Percentiles rank a stretch among this genome's conserved stretches.
phyloP scores from a whole-genome alignment of 2,329 filamentous ascomycete species.

The Periconia sp. region DNA sequence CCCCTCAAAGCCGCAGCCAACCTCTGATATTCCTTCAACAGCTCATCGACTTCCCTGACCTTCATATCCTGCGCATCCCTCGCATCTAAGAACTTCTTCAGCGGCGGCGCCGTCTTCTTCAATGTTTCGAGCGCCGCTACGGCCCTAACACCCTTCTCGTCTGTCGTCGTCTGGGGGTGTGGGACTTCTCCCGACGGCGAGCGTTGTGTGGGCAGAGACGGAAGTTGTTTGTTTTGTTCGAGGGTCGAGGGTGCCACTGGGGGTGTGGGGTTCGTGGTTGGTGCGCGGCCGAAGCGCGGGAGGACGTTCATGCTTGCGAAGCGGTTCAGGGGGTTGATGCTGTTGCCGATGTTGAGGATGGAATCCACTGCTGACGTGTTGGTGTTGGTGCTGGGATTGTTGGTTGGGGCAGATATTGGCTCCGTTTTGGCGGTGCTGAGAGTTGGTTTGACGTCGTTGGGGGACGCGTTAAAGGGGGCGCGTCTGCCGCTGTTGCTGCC shows the following conservation, averaged over 20 bases:
- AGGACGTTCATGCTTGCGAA: constrained; percentile 74
- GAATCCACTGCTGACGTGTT: constrained; percentile 72
- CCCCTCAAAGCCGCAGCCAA: constrained; percentile 48
- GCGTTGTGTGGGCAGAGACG: constrained; percentile 22
- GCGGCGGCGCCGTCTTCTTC: constrained; percentile 49
- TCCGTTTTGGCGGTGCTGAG: constrained; percentile 28
- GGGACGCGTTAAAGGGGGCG: constrained; percentile 46
- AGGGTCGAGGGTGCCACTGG: constrained; percentile 42
- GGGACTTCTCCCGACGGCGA: constrained; percentile 23
- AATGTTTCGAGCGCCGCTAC: constrained; percentile 48
- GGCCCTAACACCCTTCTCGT: constrained; percentile 44
- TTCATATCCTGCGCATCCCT: constrained; percentile 49
- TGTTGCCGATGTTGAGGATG: constrained; percentile 77
- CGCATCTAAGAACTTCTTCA: constrained; percentile 51
- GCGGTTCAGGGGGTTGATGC: constrained; percentile 79
- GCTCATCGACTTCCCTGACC: constrained; percentile 52
- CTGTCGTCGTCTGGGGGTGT: constrained; percentile 6
- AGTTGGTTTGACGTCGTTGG: constrained; percentile 25
- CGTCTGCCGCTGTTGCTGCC: constrained; percentile 64
- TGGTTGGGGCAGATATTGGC: constrained; percentile 15
- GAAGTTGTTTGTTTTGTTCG: constrained; percentile 34
- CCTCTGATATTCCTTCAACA: constrained; percentile 47
- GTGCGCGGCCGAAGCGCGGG: constrained; percentile 69
- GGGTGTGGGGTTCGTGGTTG: constrained; percentile 44
- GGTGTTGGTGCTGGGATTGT: constrained; percentile 22